These are phyloP conservation scores for Heliamphora pulchella DNA, from an alignment of 179 eudicot species.

Conservation along the genomic window DNA sequence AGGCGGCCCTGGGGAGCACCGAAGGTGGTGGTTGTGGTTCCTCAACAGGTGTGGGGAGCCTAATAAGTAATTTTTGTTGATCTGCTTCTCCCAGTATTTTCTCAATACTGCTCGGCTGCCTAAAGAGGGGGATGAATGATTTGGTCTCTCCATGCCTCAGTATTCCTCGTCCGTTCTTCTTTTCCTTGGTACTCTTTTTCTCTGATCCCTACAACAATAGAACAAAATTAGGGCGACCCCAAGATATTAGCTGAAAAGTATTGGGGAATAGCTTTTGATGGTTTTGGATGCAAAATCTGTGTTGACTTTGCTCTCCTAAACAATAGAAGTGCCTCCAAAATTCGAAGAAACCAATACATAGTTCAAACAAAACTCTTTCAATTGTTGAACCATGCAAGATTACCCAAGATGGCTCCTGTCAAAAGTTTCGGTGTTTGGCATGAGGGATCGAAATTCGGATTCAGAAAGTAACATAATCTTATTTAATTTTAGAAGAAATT, in stretches of 20 bases:
- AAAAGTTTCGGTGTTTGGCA: background rate
- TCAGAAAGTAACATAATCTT: background rate
- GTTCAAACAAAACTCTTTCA: background rate
- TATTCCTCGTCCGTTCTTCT: slow-evolving; percentile 54
- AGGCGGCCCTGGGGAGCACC: slow-evolving; percentile 25
- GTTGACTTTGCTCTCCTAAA: no score
- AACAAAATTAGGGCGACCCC: background rate
- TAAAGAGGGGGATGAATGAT: slow-evolving; percentile 73
- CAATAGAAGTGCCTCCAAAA: slow-evolving; percentile 1
- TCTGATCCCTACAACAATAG: slow-evolving; percentile 43
- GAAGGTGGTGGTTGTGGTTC: slow-evolving; percentile 36
- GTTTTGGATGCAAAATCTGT: background rate
- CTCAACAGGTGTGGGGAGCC: slow-evolving; percentile 47
- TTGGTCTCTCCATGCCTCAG: slow-evolving; percentile 56
- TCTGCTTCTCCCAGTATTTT: slow-evolving; percentile 85
- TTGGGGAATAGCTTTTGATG: background rate
- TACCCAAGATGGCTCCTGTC: background rate
- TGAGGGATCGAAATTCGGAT: background rate
- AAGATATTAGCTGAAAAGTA: background rate
- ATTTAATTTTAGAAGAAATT: background rate
- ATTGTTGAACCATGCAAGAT: background rate
- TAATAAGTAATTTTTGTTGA: slow-evolving; percentile 34
- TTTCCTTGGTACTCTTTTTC: slow-evolving; percentile 58
- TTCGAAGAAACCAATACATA: background rate
- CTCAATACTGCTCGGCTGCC: slow-evolving; percentile 93